Percentiles rank a stretch among this genome's conserved stretches.
Conservation (phyloP, 768 basidiomycete species). For the Suillus cothurnatus region DNA sequence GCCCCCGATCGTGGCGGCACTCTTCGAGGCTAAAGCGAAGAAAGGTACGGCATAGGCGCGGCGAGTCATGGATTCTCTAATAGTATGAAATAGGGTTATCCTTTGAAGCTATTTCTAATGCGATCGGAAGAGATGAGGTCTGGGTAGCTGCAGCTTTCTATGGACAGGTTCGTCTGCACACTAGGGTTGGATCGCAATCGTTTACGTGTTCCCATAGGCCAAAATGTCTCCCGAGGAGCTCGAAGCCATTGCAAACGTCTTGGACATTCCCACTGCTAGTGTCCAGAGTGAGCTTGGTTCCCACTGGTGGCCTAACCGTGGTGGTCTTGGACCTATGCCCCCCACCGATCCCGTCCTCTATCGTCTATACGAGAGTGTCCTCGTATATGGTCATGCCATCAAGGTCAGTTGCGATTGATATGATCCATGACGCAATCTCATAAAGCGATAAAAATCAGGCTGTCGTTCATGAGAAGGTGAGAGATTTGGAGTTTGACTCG, state of each 20-base stretch:
- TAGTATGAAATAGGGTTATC: slow-evolving; percentile 49
- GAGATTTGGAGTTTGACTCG: not conserved
- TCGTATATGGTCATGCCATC: slow-evolving; percentile 80
- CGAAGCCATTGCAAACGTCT: slow-evolving; percentile 46
- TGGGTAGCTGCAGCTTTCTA: slow-evolving; percentile 86
- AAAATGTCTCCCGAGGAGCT: slow-evolving; percentile 68
- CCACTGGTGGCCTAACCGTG: slow-evolving; percentile 77
- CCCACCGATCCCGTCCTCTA: slow-evolving; percentile 83
- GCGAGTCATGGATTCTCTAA: not conserved
- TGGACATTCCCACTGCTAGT: slow-evolving; percentile 46
- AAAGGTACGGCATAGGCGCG: slow-evolving; percentile 46
- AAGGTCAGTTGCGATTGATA: slow-evolving; percentile 49
- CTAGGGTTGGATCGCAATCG: not conserved
- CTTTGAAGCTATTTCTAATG: slow-evolving; percentile 68
- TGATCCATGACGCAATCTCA: not conserved
- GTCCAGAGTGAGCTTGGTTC: slow-evolving; percentile 53
- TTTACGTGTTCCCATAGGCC: slow-evolving; percentile 45
- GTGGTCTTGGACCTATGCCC: slow-evolving; percentile 64
- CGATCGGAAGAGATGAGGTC: slow-evolving; percentile 72
- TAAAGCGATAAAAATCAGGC: slow-evolving; percentile 40
- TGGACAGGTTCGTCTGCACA: slow-evolving; percentile 56
- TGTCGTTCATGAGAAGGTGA: slow-evolving; percentile 76
- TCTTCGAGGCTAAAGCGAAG: slow-evolving; percentile 69
- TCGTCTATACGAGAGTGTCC: slow-evolving; percentile 76
- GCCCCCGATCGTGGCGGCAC: slow-evolving; percentile 47